phyloP scores from a whole-genome alignment of 1,139 yeast genomes.

The Pneumocystis sp. region DNA sequence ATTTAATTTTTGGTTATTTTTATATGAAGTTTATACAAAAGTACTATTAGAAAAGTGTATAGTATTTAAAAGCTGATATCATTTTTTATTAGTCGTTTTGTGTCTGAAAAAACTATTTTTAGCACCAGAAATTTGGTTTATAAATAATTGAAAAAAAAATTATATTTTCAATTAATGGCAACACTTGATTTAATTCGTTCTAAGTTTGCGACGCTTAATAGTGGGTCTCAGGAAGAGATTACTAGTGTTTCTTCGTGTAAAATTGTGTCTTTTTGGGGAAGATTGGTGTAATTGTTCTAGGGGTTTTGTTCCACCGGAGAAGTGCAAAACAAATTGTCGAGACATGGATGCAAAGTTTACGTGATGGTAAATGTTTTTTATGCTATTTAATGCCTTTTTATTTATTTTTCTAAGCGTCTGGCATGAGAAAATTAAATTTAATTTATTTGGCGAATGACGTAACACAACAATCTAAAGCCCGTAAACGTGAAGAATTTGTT shows the following conservation, averaged over 20 bases:
- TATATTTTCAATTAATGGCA: slow-evolving; percentile 36
- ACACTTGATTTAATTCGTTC: slow-evolving; percentile 38
- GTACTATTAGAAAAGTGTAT: slow-evolving; percentile 7
- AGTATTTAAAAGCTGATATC: neutral
- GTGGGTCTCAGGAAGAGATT: slow-evolving; percentile 60
- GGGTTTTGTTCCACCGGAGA: slow-evolving; percentile 51
- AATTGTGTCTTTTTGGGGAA: neutral
- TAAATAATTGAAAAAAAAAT: slow-evolving; percentile 16
- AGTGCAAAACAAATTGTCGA: slow-evolving; percentile 45
- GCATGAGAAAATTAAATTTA: slow-evolving; percentile 39
- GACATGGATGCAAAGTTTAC: slow-evolving; percentile 43
- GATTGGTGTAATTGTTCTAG: neutral
- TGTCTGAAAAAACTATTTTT: neutral
- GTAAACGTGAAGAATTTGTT: slow-evolving; percentile 45
- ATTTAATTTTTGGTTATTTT: neutral
- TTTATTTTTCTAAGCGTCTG: slow-evolving; percentile 20
- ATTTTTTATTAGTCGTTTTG: neutral
- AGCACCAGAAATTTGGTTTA: slow-evolving; percentile 2
- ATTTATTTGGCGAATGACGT: slow-evolving; percentile 72
- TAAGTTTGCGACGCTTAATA: slow-evolving; percentile 49
- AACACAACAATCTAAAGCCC: slow-evolving; percentile 63
- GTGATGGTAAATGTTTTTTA: slow-evolving; percentile 17
- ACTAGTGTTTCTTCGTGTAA: slow-evolving; percentile 57
- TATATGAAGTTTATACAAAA: neutral
- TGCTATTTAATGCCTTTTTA: slow-evolving; percentile 2